Base-by-base conservation (phyloP, 352 stramenopile genomes). In the Paralagenidium karlingii region DNA sequence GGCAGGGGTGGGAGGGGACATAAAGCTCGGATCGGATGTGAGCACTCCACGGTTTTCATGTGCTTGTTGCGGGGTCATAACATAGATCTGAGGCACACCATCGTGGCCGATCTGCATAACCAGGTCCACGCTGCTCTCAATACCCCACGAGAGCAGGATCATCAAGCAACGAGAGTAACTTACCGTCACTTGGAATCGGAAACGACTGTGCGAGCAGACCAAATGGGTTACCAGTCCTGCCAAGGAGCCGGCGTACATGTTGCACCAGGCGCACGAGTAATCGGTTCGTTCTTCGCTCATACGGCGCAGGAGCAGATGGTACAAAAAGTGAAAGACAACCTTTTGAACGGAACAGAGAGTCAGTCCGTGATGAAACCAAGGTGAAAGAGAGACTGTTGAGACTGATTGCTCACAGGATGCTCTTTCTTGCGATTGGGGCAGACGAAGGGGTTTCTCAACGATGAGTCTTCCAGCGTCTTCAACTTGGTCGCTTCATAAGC, bases 321-420 rank as follows among this genome's bases (percentile, higher is more conserved):
- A 90, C 10, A 90, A 60, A 42, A 71, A 90, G 47, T 90, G 76
- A 34, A 84, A 90, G 68, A 69, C 86, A 13, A 88, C 68, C 69
- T 86, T 33, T 8, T 51, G n/a, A n/a, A n/a, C n/a, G n/a, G n/a
- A n/a, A n/a, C n/a, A n/a, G n/a, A n/a, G n/a, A n/a, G n/a, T n/a
- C n/a, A n/a, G n/a, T n/a, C n/a, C n/a, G n/a, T n/a, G n/a, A n/a
- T n/a, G n/a, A n/a, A n/a, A n/a, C n/a, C n/a, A n/a, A n/a, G n/a
- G n/a, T n/a, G n/a, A n/a, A n/a, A n/a, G n/a, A n/a, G n/a, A n/a
- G n/a, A n/a, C n/a, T n/a, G n/a, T n/a, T n/a, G n/a, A n/a, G n/a
- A n/a, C n/a, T n/a, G n/a, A n/a, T n/a, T n/a, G n/a, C n/a, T n/a
- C n/a, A n/a, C n/a, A n/a, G n/a, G n/a, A n/a, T n/a, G n/a, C n/a